Conservation (phyloP, 495 filamentous ascomycete genomes). For the Neurospora pannonica region DNA sequence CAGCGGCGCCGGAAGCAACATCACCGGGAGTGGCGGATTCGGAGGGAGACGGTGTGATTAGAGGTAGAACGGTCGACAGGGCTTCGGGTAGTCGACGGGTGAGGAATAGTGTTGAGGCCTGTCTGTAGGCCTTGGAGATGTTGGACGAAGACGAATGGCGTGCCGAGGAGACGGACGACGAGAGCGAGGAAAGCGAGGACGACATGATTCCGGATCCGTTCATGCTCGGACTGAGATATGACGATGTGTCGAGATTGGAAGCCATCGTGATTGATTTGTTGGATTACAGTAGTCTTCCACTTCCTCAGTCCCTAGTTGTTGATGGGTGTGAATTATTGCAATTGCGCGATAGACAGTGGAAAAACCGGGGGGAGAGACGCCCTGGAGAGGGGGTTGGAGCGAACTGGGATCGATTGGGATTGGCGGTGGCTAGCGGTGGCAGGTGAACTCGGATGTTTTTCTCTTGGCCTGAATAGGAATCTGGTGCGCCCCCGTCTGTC, state of each 20-base stretch:
- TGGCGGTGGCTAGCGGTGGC: background rate
- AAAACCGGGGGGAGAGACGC: background rate
- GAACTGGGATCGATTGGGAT: background rate
- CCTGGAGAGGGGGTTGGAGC: background rate
- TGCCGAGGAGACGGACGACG: constrained; percentile 38
- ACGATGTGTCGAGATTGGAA: background rate
- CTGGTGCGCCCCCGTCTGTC: background rate
- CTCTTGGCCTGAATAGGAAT: background rate
- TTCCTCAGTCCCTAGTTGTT: background rate
- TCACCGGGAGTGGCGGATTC: constrained; percentile 7
- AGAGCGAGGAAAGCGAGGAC: constrained; percentile 37
- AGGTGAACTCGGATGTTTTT: background rate
- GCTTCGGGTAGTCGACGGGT: constrained; percentile 88
- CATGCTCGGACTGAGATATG: constrained; percentile 13
- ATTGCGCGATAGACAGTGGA: background rate
- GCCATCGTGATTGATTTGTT: background rate
- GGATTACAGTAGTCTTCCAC: background rate
- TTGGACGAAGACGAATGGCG: constrained; percentile 48
- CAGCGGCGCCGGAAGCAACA: constrained; percentile 18
- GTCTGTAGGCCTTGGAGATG: constrained; percentile 77
- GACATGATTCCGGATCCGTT: constrained; percentile 21
- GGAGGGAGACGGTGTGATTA: constrained; percentile 47
- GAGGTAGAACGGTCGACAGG: constrained; percentile 67
- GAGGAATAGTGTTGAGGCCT: constrained; percentile 82
- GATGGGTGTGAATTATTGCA: background rate